These are phyloP conservation scores for Monosporascus sp. DNA, from an alignment of 2,329 filamentous ascomycete genomes.

Conservation along the genomic window DNA sequence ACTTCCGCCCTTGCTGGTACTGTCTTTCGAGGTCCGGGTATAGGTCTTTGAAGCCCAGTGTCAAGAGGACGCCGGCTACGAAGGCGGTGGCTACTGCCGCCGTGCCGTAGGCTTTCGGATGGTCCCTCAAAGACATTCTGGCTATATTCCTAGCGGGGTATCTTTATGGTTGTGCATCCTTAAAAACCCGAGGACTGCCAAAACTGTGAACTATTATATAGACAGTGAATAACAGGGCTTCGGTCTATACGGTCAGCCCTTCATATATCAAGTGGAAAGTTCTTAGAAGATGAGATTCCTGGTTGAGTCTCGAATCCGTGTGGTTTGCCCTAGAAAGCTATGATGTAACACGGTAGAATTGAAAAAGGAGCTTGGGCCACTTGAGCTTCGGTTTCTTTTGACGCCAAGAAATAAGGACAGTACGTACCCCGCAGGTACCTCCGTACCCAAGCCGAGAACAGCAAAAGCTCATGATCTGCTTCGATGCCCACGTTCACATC, in stretches of 20 bases:
- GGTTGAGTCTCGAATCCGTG: too few relatives aligned
- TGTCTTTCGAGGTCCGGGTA: slow-evolving; percentile 68
- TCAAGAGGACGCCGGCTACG: slow-evolving; percentile 67
- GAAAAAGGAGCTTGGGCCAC: slow-evolving; percentile 17
- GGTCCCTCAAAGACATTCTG: slow-evolving; percentile 54
- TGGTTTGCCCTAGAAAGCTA: not conserved
- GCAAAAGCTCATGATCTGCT: slow-evolving; percentile 4
- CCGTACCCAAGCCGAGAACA: slow-evolving; percentile 10
- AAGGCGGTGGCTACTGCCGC: slow-evolving; percentile 69
- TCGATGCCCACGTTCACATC: not conserved
- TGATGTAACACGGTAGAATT: not conserved
- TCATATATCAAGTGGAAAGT: too few relatives aligned
- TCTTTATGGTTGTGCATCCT: too few relatives aligned
- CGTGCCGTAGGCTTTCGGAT: slow-evolving; percentile 57
- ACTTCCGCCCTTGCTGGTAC: slow-evolving; percentile 44
- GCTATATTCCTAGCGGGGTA: too few relatives aligned
- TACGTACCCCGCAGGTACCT: not conserved
- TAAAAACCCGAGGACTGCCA: too few relatives aligned
- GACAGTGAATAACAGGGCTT: too few relatives aligned
- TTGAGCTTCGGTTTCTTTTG: not conserved
- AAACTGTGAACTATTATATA: too few relatives aligned
- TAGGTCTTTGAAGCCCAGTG: slow-evolving; percentile 72
- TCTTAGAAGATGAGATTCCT: too few relatives aligned
- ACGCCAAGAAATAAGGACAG: not conserved
- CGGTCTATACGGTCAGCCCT: too few relatives aligned